Base-by-base conservation (phyloP, 148 eudicot species). In the Bassia scoparia region DNA sequence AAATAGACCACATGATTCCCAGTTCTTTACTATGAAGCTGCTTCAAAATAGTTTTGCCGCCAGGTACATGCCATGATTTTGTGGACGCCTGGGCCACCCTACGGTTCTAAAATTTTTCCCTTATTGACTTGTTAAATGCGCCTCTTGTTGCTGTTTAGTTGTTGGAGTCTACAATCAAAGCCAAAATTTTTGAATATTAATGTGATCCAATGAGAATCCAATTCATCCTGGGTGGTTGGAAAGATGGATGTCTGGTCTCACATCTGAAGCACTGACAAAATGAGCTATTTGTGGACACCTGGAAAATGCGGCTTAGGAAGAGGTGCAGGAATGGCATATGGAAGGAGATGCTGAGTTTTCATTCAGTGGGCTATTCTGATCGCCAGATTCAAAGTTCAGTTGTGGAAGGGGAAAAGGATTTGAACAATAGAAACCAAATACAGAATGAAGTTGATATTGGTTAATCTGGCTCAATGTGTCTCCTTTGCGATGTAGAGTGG, bases 151-250 rank as follows among this genome's bases (percentile, higher is more conserved):
- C 54, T 75, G 29, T 66, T 15, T 59, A 93, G 98, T 81, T 91
- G 63, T 67, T 91, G 88, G 93, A 86, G 76, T 80, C 97, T 65
- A 81, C 87, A 55, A n/a, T 89, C 97, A 70, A 91, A 80, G 76
- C 83, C 86, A 73, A 83, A 85, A 77, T 82, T 67, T 48, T 82
- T 87, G 69, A 78, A 77, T 67, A 84, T 89, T 69, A 91, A 76
- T 94, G 98, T 79, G 97, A 91, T 75, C 89, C 93, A 38, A 79
- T 74, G 68, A 89, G n/a, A 66, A 63, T 81, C 93, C 27, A 86
- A 88, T 79, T 88, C 89, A 3, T 83, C 95, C 65, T 94, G 98
- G 98, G 76, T 94, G 98, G 98, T 80, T 94, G 69, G 98, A 94
- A 76, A 86, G 93, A 74, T 94, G 98, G 98, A 89, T 87, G 97